phyloP scores from a whole-genome alignment of 331 rosid genomes.

The Rosa hybrid region DNA sequence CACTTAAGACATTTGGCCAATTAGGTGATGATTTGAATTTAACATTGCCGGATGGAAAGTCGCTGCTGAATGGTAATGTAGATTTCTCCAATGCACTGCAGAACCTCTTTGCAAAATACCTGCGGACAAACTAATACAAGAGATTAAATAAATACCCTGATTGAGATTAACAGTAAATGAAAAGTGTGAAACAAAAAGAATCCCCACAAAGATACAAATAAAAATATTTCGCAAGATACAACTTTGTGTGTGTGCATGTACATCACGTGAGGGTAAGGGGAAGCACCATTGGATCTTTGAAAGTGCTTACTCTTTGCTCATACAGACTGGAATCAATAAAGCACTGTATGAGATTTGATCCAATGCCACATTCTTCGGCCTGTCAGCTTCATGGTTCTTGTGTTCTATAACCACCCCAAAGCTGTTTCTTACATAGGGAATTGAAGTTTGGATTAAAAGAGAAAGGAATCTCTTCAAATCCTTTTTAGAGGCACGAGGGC shows the following conservation, averaged over 20 bases:
- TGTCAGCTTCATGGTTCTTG: slow-evolving; percentile 31
- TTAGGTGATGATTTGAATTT: slow-evolving; percentile 51
- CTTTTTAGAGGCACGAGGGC: slow-evolving; percentile 68
- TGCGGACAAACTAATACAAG: no score
- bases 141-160: no score
- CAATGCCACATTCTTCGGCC: slow-evolving; percentile 52
- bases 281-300: slow-evolving; percentile 4
- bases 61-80: no score
- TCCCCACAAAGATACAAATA: slow-evolving; percentile 1
- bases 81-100: no score
- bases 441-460: slow-evolving; percentile 57
- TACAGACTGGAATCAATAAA: slow-evolving; percentile 63
- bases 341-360: slow-evolving; percentile 64
- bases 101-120: no score
- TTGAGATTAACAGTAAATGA: slow-evolving; percentile 14
- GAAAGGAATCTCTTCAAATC: slow-evolving; percentile 63
- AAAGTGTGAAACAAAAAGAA: slow-evolving; percentile 19
- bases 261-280: not conserved
- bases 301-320: slow-evolving; percentile 70
- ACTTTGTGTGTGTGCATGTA: slow-evolving; percentile 1
- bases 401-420: slow-evolving; percentile 33
- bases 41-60: slow-evolving; percentile 32
- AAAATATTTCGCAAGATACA: not conserved
- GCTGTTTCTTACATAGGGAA: slow-evolving; percentile 40
- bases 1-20: slow-evolving; percentile 58